These are phyloP conservation scores for Cryptococcus sp. DNA, from an alignment of 1,284 basidiomycete species.

Conservation along the genomic window DNA sequence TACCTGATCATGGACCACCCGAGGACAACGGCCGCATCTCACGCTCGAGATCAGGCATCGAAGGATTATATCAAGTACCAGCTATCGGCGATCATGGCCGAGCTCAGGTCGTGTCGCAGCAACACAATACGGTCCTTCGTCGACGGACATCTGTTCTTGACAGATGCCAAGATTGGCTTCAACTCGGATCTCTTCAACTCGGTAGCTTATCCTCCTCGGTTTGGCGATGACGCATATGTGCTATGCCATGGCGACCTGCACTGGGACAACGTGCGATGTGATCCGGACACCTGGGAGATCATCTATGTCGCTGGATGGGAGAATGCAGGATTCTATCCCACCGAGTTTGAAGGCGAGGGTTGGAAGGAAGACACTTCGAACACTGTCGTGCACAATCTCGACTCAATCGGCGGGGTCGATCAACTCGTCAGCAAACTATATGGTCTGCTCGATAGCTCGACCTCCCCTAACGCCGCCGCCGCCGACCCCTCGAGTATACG, in stretches of 20 bases:
- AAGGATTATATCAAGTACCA: no score
- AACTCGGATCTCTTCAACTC: not conserved
- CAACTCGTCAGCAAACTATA: not conserved
- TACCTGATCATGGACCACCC: no score
- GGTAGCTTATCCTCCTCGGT: not conserved
- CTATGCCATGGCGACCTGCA: slow-evolving; percentile 15
- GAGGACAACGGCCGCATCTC: no score
- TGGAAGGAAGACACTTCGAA: slow-evolving; percentile 8
- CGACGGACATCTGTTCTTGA: not conserved
- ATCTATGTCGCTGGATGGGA: slow-evolving; percentile 10
- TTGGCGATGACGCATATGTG: slow-evolving; percentile 1
- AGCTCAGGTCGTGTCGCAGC: no score
- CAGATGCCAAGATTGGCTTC: not conserved
- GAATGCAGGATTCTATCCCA: slow-evolving; percentile 14
- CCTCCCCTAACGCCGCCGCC: no score
- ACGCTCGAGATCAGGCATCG: no score
- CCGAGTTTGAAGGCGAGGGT: slow-evolving; percentile 7
- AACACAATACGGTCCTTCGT: not conserved
- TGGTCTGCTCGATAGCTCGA: not conserved
- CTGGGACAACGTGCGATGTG: slow-evolving; percentile 12
- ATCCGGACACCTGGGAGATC: slow-evolving; percentile 8
- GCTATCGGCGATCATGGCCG: no score
- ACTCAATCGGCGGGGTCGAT: no score
- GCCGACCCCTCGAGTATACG: no score
- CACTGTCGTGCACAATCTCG: no score